phyloP scores from a whole-genome alignment of 352 stramenopile species.

The Phytophthora sp. region DNA sequence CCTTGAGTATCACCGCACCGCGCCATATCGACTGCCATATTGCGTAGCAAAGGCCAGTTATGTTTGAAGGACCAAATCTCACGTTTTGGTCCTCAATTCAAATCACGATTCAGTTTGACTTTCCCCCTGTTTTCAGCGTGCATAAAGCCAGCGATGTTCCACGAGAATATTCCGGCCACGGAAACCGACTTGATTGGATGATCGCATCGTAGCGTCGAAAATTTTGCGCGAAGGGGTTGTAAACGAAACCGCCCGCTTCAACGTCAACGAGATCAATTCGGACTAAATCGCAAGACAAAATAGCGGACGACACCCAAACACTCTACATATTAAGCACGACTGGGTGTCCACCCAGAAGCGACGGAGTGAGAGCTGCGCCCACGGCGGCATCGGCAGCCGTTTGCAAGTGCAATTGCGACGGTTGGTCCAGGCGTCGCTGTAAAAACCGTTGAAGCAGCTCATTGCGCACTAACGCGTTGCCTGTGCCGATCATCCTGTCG shows the following conservation, averaged over 20 bases:
- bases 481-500: slow-evolving; percentile 72
- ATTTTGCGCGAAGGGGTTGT: slow-evolving; percentile 6
- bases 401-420: slow-evolving; percentile 46
- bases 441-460: slow-evolving; percentile 65
- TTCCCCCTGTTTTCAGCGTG: neutral
- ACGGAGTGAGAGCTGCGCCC: slow-evolving; percentile 54
- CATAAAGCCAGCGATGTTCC: slow-evolving; percentile 7
- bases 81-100: slow-evolving; percentile 15
- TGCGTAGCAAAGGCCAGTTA: too few species aligned
- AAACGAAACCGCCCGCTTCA: slow-evolving; percentile 5
- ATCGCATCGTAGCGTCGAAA: slow-evolving; percentile 6
- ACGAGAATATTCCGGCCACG: slow-evolving; percentile 18
- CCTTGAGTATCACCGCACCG: too few species aligned
- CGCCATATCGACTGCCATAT: too few species aligned
- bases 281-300: slow-evolving; percentile 1
- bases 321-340: slow-evolving; percentile 29
- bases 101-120: slow-evolving; percentile 19
- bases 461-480: slow-evolving; percentile 75
- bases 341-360: slow-evolving; percentile 22
- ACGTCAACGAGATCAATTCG: slow-evolving; percentile 5
- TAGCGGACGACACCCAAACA: neutral
- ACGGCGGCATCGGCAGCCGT: slow-evolving; percentile 62
- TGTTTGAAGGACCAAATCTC: neutral
- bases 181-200: neutral
- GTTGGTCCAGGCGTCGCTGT: slow-evolving; percentile 39